These are phyloP conservation scores for Candida sanyiensis DNA, from an alignment of 805 yeast genomes.

Conservation along the genomic window DNA sequence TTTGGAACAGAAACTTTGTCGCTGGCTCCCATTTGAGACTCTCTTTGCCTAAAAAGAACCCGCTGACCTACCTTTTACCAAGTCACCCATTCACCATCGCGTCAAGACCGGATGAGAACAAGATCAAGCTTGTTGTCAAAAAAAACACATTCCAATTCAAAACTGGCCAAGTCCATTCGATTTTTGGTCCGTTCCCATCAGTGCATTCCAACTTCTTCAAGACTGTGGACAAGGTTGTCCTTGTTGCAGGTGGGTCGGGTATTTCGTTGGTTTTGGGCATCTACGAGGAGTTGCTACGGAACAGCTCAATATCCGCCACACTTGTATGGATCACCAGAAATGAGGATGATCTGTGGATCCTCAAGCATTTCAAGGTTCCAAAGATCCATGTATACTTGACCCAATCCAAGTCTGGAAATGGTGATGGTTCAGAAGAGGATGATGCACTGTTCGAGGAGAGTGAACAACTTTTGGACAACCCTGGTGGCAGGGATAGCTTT, in stretches of 20 bases:
- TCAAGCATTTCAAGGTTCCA: slow-evolving; percentile 33
- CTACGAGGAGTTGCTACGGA: slow-evolving; percentile 34
- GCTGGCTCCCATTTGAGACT: slow-evolving; percentile 60
- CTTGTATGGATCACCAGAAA: slow-evolving; percentile 52
- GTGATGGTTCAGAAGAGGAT: background rate
- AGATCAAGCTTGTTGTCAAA: slow-evolving; percentile 41
- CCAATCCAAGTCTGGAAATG: slow-evolving; percentile 8
- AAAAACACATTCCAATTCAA: slow-evolving; percentile 32
- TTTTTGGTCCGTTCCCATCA: slow-evolving; percentile 41
- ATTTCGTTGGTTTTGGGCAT: slow-evolving; percentile 57
- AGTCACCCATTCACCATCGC: slow-evolving; percentile 67
- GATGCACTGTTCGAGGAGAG: slow-evolving; percentile 8
- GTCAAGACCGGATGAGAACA: slow-evolving; percentile 34
- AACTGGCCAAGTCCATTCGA: slow-evolving; percentile 31
- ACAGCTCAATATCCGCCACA: slow-evolving; percentile 28
- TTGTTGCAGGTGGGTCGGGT: slow-evolving; percentile 73
- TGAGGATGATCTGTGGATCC: slow-evolving; percentile 41
- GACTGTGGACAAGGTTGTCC: slow-evolving; percentile 43
- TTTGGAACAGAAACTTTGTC: slow-evolving; percentile 23
- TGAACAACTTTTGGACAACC: slow-evolving; percentile 18
- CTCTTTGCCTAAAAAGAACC: slow-evolving; percentile 31
- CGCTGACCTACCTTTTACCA: slow-evolving; percentile 45
- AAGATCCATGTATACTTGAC: slow-evolving; percentile 39
- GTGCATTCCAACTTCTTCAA: slow-evolving; percentile 39
- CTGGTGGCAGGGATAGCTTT: slow-evolving; percentile 16